Base-by-base conservation (phyloP, 23 red algal genomes). In the Gracilariopsis chorda region DNA sequence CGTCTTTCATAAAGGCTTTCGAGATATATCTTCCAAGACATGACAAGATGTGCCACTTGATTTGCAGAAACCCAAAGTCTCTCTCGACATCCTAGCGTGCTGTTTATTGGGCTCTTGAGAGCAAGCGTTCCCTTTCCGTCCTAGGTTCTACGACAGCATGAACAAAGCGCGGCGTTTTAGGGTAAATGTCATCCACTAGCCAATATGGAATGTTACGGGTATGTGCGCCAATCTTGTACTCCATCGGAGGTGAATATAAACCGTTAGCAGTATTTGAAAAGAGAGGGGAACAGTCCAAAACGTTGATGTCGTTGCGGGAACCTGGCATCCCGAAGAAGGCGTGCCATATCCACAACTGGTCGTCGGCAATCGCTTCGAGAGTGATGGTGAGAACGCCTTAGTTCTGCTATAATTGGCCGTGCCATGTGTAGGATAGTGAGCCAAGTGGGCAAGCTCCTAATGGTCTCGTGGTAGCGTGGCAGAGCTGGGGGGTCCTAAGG, bases 321-420 rank as follows among this genome's bases (percentile, higher is more conserved):
- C 65, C 84, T 2, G 36, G 63, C 24, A 76, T 25, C 19, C 84
- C 84, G 84, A 58, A 72, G 32, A 75, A 88, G 8, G 32, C 4
- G 30, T 73, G 48, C 84, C 84, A 88, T 3, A 88, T 76, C 84
- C 84, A 76, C 21, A 76, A 30, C 11, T 44, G 17, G 16, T 73
- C 19, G 35, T 88, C 84, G 2, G 46, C 33, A 1, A 71, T 51
- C 3, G 39, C 46, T 39, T 88, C 84, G 45, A 88, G 57, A 27
- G 48, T 72, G 30, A 57, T 21, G 24, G 42, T 63, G 7, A 65
- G 37, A 23, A 35, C 40, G 3, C 74, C 68, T 56, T 88, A 16
- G 7, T 76, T 70, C 16, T 65, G 63, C 41, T 88, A 14, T 4
- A 51, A 88, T 37, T 75, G 19, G 3, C 39, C 45, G 23, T 68